Evolutionary conservation across 345 rosid species (phyloP), one percentile per base, ranked within the genome.

Genomic region (Gossypium rotundifolium): DNA sequence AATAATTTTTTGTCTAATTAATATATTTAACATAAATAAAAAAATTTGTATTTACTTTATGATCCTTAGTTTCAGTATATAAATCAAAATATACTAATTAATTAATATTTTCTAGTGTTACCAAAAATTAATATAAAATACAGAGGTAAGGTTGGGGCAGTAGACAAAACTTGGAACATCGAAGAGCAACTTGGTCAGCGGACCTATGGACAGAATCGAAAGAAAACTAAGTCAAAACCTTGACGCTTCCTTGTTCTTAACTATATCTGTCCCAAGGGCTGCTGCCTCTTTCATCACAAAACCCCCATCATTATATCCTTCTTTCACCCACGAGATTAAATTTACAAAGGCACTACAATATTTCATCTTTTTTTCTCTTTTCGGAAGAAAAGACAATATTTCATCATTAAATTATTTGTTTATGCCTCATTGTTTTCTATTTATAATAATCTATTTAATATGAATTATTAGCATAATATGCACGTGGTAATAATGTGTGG

Each of bases 191-290:
- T 11, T 38, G 62, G 14, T 68, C 44, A 23, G 14, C 40, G 7
- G 40, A 33, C 22, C 72, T 16, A 25, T 48, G 33, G 48, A 27
- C 23, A 16, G 57, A 73, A 17, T 46, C 59, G 25, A 73, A 60
- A 46, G 55, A 73, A 59, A 25, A 60, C 55, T 2, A 25, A 17
- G 68, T 73, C 75, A 73, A 60, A 53, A 42, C 3, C 61, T 72
- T 58, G 55, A 72, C 65, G 57, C 48, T 40, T 14, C 53, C 51
- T 54, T 60, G 40, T 73, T 27, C 68, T 48, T 23, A 2, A 48
- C 68, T 27, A 58, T 25, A 33, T 4, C 40, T 33, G 7, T 33
- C 40, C 40, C 40, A 33, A 33, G 40, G 40, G 40, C 40, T 1
- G 40, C 20, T 18, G 25, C 23, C 9, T 18, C 9, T 54, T 54